phyloP scores from a whole-genome alignment of 176 grass and related monocot genomes.

The Coix lacrymajobi region DNA sequence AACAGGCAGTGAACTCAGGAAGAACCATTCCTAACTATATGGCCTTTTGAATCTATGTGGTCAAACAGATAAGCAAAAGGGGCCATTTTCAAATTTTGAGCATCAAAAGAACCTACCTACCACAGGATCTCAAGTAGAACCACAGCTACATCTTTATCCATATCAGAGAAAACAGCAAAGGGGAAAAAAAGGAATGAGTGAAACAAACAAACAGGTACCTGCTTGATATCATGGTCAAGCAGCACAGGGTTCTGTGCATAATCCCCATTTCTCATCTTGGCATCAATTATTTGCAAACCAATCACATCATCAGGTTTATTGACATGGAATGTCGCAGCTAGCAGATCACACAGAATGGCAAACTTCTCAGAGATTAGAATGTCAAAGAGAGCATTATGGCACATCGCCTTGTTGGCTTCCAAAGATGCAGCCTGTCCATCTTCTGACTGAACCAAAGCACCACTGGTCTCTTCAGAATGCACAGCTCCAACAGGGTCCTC shows the following conservation, averaged over 20 bases:
- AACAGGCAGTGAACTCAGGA: not conserved
- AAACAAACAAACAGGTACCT: constrained; percentile 52
- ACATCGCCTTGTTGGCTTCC: constrained; percentile 59
- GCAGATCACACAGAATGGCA: constrained; percentile 70
- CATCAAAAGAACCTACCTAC: not conserved
- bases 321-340: constrained; percentile 58
- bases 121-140: not conserved
- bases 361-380: constrained; percentile 82
- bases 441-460: constrained; percentile 13
- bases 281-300: constrained; percentile 61
- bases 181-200: not conserved
- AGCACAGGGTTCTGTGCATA: constrained; percentile 53
- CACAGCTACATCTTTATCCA: not conserved
- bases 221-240: constrained; percentile 68
- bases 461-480: not conserved
- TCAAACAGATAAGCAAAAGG: not conserved
- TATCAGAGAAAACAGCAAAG: not conserved
- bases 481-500: constrained; percentile 14
- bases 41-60: not conserved
- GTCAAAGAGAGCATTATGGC: constrained; percentile 61
- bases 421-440: constrained; percentile 14
- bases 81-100: not conserved
- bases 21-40: not conserved
- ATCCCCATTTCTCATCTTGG: constrained; percentile 72
- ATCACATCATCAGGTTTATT: constrained; percentile 42